These are phyloP conservation scores for Colletotrichum theobromicola DNA, from an alignment of 2,329 filamentous ascomycete species.

Conservation along the genomic window DNA sequence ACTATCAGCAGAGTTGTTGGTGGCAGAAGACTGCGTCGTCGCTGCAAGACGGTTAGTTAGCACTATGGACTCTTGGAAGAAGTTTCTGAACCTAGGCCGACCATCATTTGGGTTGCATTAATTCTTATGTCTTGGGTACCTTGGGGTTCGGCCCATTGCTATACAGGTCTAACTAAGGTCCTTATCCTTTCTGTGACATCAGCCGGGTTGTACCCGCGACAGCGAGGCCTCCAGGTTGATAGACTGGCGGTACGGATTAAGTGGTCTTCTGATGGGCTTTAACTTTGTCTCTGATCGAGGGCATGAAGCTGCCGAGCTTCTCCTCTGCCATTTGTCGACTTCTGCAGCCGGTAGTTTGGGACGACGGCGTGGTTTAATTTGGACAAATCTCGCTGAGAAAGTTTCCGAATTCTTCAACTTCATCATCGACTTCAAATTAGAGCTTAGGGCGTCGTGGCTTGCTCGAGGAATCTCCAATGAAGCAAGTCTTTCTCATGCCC, in stretches of 20 bases:
- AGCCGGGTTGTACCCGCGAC: not conserved
- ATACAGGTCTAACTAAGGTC: not conserved
- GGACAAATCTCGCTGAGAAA: not conserved
- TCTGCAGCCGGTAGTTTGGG: not conserved
- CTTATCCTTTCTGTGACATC: not conserved
- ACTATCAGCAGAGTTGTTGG: too few relatives aligned
- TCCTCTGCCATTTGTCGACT: not conserved
- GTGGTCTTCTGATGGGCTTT: not conserved
- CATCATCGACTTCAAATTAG: not conserved
- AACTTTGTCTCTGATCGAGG: not conserved
- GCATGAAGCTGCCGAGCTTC: not conserved
- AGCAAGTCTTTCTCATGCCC: not conserved
- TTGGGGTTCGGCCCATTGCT: not conserved
- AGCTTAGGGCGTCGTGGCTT: not conserved
- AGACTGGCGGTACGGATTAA: not conserved
- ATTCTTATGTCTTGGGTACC: not conserved
- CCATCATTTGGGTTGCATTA: not conserved
- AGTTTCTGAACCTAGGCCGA: too few relatives aligned
- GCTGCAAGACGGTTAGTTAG: too few relatives aligned
- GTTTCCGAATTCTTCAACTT: not conserved
- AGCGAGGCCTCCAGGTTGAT: too few relatives aligned
- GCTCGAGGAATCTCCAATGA: not conserved
- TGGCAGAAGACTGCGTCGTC: too few relatives aligned
- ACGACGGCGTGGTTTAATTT: not conserved
- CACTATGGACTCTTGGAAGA: too few relatives aligned